Evolutionary conservation across 208 protist genomes (phyloP), one percentile per base, ranked within the genome.

Genomic region (Acanthamoeba divionensis): DNA sequence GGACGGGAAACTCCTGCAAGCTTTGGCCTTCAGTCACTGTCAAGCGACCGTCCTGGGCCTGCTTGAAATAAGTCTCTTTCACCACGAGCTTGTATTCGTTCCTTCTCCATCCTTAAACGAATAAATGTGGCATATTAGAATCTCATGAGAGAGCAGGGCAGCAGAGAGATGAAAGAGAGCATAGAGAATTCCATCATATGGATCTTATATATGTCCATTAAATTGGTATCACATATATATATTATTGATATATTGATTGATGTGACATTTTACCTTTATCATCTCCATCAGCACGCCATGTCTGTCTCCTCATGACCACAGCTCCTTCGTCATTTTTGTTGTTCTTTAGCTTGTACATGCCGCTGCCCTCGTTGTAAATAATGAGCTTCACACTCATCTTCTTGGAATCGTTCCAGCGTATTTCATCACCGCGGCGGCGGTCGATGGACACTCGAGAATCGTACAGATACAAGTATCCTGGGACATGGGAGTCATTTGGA

Each of bases 341-440:
- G 79, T 88, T 88, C 79, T 88, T 88, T 36, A 88, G 79, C 57
- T 88, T 88, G 57, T 88, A 88, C 55, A 88, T 65, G 31, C 57
- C 79, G 10, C 10, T 88, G 10, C 12, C 29, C 45, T 88, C 57
- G 79, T 88, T 88, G 79, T 44, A 69, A 47, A 88, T 88, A 60
- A 88, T 88, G 31, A 88, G 55, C 79, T 88, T 88, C 21, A 88
- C 57, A 26, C 44, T 60, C 79, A 88, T 88, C 79, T 88, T 88
- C 79, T 88, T 88, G 24, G 79, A 65, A 44, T 65, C 79, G n/a
- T 71, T 88, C 79, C 79, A 88, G 48, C 31, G 52, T 10, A 88
- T 88, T 9, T 88, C 55, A 18, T 88, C 79, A 2, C n/a, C n/a
- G n/a, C 79, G 24, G 36, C 79, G 79, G 15, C 55, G 50, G 8